Conservation (phyloP, 805 yeast genomes). For the Myxozyma neotropica region DNA sequence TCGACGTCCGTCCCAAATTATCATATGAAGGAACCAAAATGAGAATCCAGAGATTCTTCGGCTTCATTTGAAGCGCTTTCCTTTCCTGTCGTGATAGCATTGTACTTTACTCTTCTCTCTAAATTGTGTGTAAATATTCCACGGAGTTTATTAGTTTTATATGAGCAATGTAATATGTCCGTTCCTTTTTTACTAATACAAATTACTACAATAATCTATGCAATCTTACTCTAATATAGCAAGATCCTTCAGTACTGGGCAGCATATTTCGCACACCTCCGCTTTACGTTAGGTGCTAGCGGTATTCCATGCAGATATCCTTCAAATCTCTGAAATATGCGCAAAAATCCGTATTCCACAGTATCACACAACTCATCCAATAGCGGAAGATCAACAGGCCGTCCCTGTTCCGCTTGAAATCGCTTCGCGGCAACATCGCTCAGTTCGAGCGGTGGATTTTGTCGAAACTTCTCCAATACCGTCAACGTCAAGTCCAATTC, state of each 20-base stretch:
- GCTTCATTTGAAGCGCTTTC: slow-evolving; percentile 42
- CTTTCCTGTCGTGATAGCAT: too few relatives aligned
- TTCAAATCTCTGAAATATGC: slow-evolving; percentile 38
- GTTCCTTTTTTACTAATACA: neutral
- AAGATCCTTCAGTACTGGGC: neutral
- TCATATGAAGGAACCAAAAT: slow-evolving; percentile 76
- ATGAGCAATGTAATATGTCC: too few relatives aligned
- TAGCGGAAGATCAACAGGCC: slow-evolving; percentile 29
- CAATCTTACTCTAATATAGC: neutral
- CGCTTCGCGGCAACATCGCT: slow-evolving; percentile 37
- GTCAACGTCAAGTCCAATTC: slow-evolving; percentile 37
- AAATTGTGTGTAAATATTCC: neutral
- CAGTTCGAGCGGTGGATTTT: slow-evolving; percentile 42
- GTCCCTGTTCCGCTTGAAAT: neutral
- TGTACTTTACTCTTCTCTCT: neutral
- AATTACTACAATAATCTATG: neutral
- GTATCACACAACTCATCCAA: slow-evolving; percentile 28
- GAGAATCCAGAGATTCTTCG: slow-evolving; percentile 66
- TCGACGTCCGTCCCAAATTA: slow-evolving; percentile 92
- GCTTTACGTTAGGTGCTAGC: slow-evolving; percentile 28
- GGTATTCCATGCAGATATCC: slow-evolving; percentile 39
- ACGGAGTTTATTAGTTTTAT: too few relatives aligned
- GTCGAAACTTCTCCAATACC: slow-evolving; percentile 35
- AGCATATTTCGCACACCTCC: slow-evolving; percentile 18
- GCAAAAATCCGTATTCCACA: slow-evolving; percentile 36